Evolutionary conservation across 2,329 filamentous ascomycete species (phyloP), one percentile per base, ranked within the genome.

Genomic region (Aspergillus ustus): DNA sequence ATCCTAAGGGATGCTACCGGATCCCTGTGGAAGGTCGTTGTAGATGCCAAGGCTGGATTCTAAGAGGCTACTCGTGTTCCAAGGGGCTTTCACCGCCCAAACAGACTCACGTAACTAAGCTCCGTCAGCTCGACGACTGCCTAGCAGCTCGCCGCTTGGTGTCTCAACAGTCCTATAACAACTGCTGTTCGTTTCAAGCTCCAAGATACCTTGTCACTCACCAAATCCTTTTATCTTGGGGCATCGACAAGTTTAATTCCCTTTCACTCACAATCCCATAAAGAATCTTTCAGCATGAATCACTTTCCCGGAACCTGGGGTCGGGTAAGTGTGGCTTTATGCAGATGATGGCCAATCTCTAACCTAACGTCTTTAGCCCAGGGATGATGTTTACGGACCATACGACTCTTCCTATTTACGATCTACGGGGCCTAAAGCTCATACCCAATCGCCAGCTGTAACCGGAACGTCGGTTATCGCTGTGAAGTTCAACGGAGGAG

Each of bases 381-480:
- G 95, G 85, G 92, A 99, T 81, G 95, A 99, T 80, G 85, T 98
- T 75, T 99, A 98, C 82, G 95, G 95, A 72, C 84, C 90, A 73
- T 99, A 99, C 81, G 92, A 98, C 81, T 83, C 85, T 74, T 91
- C 93, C 62, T 93, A 94, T 78, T 89, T 98, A 75, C 87, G 91
- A 71, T 82, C 80, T 55, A 73, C 81, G 25, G 85, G 83, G 57
- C 92, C 93, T 61, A 93, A 87, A 75, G 87, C 93, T 74, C 92
- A 96, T 80, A 97, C 95, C 59, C 93, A 97, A 81, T 89, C 88
- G 34, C 95, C 95, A 72, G 90, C 96, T 69, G 95, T 99, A 65
- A 99, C 95, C 56, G 95, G 95, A 75, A 98, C 95, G 53, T 98
- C 95, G 57, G 95, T 99, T 66, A 81, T 99, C 60, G 95, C 90